Evolutionary conservation across 2,329 filamentous ascomycete species (phyloP), one percentile per base, ranked within the genome.

Genomic region (Xylariaceae sp.): DNA sequence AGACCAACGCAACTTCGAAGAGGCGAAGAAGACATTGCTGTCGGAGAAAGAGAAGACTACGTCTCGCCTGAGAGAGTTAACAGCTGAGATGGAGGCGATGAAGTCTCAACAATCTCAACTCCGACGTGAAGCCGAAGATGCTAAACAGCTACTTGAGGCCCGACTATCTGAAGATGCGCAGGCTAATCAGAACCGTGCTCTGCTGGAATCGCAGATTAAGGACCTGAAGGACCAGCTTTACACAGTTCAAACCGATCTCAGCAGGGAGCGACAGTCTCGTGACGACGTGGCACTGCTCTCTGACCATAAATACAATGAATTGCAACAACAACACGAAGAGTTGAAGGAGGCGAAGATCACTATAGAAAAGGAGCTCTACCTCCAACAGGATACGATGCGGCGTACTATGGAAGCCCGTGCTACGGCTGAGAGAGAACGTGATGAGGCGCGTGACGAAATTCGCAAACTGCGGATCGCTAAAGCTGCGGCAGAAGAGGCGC

Each of bases 321-420:
- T 99, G 54, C 87, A 92, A 66, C 86, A 92, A 22, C 91, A 97
- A 59, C 96, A 86, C 61, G 87, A 95, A 45, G 82, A 84, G 33
- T 78, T 97, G 33, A 96, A 96, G 63, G 91, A 97, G 58, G 87
- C 90, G 28, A 99, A 99, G 71, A 96, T 97, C 63, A 96, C 86
- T 43, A 96, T 99, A 57, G 93, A 99, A 71, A 97, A 97, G 70
- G 93, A 97, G 71, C 86, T 99, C 69, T 97, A 97, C 67, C 87
- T 89, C 5, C 93, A 97, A 66, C 92, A 97, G 69, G 93, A 99
- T 66, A 88, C 89, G 11, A 81, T 97, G 42, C 85, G 94, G 36
- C 84, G 93, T 49, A 89, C 91, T 11, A 90, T 88, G 60, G 91
- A 96, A 69, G 87, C 89, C 43, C 84, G 90, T 31, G 79, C 85